Evolutionary conservation across 495 filamentous ascomycete species (phyloP).

Genomic region (Amniculicola lignicola): DNA sequence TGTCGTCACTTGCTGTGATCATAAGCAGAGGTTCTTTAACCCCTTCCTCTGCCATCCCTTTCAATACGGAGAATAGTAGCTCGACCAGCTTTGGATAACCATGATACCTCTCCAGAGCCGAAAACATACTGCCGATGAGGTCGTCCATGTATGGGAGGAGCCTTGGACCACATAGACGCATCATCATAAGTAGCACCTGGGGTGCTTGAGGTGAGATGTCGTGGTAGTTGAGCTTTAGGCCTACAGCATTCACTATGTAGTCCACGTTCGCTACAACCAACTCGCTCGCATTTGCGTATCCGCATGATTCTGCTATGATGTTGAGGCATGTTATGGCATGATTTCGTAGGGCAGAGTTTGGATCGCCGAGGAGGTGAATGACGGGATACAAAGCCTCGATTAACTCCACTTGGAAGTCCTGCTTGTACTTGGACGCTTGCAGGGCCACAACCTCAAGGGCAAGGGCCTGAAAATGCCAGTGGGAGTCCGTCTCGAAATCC

Average conservation of each 20-base stretch:
- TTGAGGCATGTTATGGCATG: conserved; percentile 86
- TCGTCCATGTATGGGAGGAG: conserved; percentile 91
- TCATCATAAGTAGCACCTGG: conserved; percentile 91
- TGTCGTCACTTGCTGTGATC: conserved; percentile 41
- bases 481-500: conserved; percentile 49
- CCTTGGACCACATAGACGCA: conserved; percentile 74
- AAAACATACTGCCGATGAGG: conserved; percentile 82
- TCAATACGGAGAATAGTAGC: conserved; percentile 76
- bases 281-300: conserved; percentile 68
- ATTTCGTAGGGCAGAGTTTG: conserved; percentile 61
- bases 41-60: conserved; percentile 77
- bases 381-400: conserved; percentile 91
- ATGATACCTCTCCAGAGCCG: conserved; percentile 86
- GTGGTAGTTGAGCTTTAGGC: conserved; percentile 82
- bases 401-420: conserved; percentile 75
- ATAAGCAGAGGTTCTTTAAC: conserved; percentile 60
- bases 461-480: conserved; percentile 59
- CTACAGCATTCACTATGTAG: conserved; percentile 92
- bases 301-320: conserved; percentile 68
- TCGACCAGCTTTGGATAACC: conserved; percentile 87
- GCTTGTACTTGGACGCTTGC: conserved; percentile 43
- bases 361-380: conserved; percentile 78
- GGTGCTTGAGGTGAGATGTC: conserved; percentile 89
- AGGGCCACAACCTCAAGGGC: conserved; percentile 41
- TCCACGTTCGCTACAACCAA: conserved; percentile 91